These are phyloP conservation scores for Xylaria sp. DNA, from an alignment of 495 filamentous ascomycete genomes.

Conservation along the genomic window DNA sequence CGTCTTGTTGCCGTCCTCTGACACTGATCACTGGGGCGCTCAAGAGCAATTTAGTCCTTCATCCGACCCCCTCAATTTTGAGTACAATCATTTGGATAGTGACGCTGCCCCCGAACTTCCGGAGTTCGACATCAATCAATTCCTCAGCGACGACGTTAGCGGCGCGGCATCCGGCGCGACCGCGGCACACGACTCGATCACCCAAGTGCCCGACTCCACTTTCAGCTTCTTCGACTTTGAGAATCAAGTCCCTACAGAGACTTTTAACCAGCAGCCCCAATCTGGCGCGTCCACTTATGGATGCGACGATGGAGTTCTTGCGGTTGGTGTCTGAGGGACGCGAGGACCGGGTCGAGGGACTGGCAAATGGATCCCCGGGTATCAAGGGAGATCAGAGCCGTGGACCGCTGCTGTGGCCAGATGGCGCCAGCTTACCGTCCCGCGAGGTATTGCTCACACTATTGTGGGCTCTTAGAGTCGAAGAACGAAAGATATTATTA, in stretches of 20 bases:
- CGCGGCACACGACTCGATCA: slow-evolving; percentile 42
- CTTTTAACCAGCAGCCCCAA: slow-evolving; percentile 83
- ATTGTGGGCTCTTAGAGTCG: slow-evolving; percentile 58
- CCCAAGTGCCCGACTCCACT: slow-evolving; percentile 40
- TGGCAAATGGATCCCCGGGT: slow-evolving; percentile 47
- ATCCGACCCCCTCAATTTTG: slow-evolving; percentile 68
- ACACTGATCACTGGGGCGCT: slow-evolving; percentile 76
- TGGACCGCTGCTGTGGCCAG: slow-evolving; percentile 49
- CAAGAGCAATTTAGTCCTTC: slow-evolving; percentile 78
- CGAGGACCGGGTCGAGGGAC: slow-evolving; percentile 48
- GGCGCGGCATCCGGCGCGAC: slow-evolving; percentile 48
- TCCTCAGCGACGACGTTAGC: slow-evolving; percentile 56
- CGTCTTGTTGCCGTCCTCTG: slow-evolving; percentile 61
- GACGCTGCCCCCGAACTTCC: slow-evolving; percentile 69
- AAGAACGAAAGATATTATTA: slow-evolving; percentile 48
- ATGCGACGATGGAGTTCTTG: slow-evolving; percentile 91
- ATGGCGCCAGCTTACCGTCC: slow-evolving; percentile 55
- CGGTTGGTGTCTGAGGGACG: slow-evolving; percentile 64
- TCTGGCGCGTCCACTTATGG: slow-evolving; percentile 87
- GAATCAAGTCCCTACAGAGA: slow-evolving; percentile 58
- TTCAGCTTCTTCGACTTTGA: slow-evolving; percentile 53
- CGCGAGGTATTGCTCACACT: slow-evolving; percentile 60
- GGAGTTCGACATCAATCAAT: slow-evolving; percentile 62
- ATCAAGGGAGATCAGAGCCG: slow-evolving; percentile 49
- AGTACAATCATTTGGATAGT: slow-evolving; percentile 87